These are phyloP conservation scores for Fusarium penzigii DNA, from an alignment of 2,329 filamentous ascomycete species.

Conservation along the genomic window DNA sequence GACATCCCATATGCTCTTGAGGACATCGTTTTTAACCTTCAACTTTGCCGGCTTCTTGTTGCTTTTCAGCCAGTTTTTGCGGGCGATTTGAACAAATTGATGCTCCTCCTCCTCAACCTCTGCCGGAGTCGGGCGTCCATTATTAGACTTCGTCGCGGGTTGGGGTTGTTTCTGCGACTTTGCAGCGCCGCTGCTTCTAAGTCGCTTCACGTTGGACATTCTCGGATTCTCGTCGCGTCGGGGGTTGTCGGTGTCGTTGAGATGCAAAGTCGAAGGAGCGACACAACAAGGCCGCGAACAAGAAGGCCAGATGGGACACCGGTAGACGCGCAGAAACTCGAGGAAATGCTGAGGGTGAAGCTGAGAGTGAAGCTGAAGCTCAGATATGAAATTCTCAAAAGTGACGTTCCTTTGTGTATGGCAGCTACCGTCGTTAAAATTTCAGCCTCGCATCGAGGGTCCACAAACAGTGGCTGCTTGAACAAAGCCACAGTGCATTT, in stretches of 20 bases:
- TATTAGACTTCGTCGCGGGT: constrained; percentile 41
- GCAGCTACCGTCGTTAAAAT: constrained; percentile 28
- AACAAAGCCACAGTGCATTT: constrained; percentile 19
- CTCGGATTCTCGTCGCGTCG: constrained; percentile 25
- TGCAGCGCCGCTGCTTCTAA: constrained; percentile 53
- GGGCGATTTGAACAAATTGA: constrained; percentile 74
- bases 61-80: constrained; percentile 78
- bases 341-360: constrained; percentile 1
- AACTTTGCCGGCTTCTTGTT: constrained; percentile 61
- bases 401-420: constrained; percentile 23
- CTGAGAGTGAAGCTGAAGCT: constrained; percentile 16
- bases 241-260: constrained; percentile 11
- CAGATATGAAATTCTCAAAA: constrained; percentile 9
- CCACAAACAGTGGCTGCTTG: constrained; percentile 24
- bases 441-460: constrained; percentile 36
- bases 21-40: constrained; percentile 78
- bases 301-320: constrained; percentile 8
- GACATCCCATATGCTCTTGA: constrained; percentile 89
- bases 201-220: constrained; percentile 63
- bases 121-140: constrained; percentile 56
- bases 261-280: constrained; percentile 6
- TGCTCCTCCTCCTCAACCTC: constrained; percentile 72
- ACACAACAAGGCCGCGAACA: constrained; percentile 8
- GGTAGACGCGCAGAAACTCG: constrained; percentile 4
- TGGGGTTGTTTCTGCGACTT: constrained; percentile 35